Evolutionary conservation across 2,329 filamentous ascomycete genomes (phyloP).

Genomic region (Ramularia endophylla): DNA sequence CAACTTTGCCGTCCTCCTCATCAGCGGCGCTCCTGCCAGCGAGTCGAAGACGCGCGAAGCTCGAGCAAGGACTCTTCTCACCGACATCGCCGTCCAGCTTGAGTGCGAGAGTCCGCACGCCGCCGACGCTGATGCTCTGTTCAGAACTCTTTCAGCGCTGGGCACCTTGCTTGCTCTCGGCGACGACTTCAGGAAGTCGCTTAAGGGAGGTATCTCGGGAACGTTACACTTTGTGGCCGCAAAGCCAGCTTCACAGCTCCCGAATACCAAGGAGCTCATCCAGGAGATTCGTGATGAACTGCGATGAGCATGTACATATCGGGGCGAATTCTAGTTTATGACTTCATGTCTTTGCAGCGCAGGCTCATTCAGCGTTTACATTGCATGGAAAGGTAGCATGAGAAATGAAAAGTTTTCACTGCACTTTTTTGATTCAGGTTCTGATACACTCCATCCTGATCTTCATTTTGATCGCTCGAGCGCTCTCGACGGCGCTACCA

Average conservation of each 20-base stretch:
- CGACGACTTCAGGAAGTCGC: slow-evolving; percentile 53
- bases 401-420: too few relatives aligned
- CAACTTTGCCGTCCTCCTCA: slow-evolving; percentile 74
- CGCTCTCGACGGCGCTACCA: too few relatives aligned
- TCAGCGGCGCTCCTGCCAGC: slow-evolving; percentile 27
- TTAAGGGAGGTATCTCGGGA: slow-evolving; percentile 51
- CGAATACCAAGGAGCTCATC: slow-evolving; percentile 54
- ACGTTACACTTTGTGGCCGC: slow-evolving; percentile 42
- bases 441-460: too few relatives aligned
- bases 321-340: too few relatives aligned
- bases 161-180: slow-evolving; percentile 68
- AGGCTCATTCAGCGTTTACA: too few relatives aligned
- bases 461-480: too few relatives aligned
- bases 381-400: too few relatives aligned
- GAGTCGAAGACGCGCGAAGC: slow-evolving; percentile 26
- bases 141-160: slow-evolving; percentile 72
- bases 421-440: too few relatives aligned
- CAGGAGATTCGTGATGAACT: slow-evolving; percentile 52
- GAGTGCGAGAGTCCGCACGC: slow-evolving; percentile 41
- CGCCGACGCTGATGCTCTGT: slow-evolving; percentile 75
- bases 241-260: slow-evolving; percentile 52
- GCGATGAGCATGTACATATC: slow-evolving; percentile 13
- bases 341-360: too few relatives aligned
- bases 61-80: slow-evolving; percentile 27
- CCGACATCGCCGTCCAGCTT: slow-evolving; percentile 27